A percentile compares a stretch with the other conserved stretches of the same genome.
Evolutionary conservation across 2,329 filamentous ascomycete genomes (phyloP).

Genomic region (Anisogramma anomala): DNA sequence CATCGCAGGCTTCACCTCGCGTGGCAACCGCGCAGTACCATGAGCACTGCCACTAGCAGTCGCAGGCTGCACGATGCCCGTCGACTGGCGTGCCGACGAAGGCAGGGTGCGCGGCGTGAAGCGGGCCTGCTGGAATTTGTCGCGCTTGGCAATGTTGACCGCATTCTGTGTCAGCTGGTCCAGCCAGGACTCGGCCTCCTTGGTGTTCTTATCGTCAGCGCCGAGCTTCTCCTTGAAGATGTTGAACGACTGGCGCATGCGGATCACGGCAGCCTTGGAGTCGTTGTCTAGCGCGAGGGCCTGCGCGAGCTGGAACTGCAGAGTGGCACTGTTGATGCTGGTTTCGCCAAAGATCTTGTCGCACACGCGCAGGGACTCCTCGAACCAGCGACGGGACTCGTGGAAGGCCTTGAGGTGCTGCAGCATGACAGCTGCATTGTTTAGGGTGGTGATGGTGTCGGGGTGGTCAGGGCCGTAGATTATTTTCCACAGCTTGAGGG

Average conservation of each 20-base stretch:
- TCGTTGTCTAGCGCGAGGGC: constrained; percentile 92
- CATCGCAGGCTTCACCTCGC: constrained; percentile 29
- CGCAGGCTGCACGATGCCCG: constrained; percentile 29
- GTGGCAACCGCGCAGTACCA: constrained; percentile 16
- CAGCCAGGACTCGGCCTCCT: constrained; percentile 93
- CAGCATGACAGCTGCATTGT: constrained; percentile 97
- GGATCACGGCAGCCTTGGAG: constrained; percentile 77
- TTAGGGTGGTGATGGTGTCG: constrained; percentile 95
- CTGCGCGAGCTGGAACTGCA: constrained; percentile 94
- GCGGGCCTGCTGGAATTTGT: constrained; percentile 70
- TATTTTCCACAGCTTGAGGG: constrained; percentile 90
- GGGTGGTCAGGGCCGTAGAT: constrained; percentile 91
- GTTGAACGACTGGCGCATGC: constrained; percentile 94
- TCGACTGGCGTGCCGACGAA: neutral
- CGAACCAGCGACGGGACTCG: constrained; percentile 93
- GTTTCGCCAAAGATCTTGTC: constrained; percentile 81
- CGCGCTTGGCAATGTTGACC: constrained; percentile 85
- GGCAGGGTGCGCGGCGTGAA: constrained; percentile 55
- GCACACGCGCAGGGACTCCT: constrained; percentile 79
- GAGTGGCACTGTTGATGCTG: constrained; percentile 85
- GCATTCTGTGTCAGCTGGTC: constrained; percentile 94
- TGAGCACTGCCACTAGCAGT: constrained; percentile 25
- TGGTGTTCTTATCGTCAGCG: constrained; percentile 88
- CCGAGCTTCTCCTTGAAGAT: constrained; percentile 86
- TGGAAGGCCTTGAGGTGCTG: constrained; percentile 91